Conservation (phyloP, 257 asterid species). For the Eustoma russellianum region DNA sequence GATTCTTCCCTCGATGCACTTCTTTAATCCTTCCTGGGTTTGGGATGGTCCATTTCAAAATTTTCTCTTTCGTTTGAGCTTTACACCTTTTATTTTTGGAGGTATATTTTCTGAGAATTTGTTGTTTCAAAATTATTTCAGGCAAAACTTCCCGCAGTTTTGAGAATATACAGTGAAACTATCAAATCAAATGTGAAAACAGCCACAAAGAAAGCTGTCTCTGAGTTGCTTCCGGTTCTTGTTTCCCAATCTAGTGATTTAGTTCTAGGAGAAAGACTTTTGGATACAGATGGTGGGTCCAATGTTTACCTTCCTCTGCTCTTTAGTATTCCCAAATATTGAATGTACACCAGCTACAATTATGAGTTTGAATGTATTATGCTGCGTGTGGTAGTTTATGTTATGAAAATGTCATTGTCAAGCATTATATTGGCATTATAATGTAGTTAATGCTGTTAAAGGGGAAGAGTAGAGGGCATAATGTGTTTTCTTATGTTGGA, state of each 20-base stretch:
- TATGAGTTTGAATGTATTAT: background rate
- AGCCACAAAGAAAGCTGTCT: slow-evolving; percentile 71
- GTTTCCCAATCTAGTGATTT: slow-evolving; percentile 44
- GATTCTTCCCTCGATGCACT: no score
- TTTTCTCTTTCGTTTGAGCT: no score
- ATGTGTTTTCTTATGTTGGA: background rate
- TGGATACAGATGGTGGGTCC: slow-evolving; percentile 68
- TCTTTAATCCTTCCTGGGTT: no score
- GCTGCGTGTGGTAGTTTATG: background rate
- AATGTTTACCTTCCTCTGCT: background rate
- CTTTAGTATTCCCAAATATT: background rate
- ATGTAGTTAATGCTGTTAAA: no score
- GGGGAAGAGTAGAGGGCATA: background rate
- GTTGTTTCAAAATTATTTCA: slow-evolving; percentile 16
- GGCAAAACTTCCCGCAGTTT: slow-evolving; percentile 92
- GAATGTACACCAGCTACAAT: background rate
- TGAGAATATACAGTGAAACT: slow-evolving; percentile 87
- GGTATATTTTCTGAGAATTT: background rate
- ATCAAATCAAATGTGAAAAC: slow-evolving; percentile 81
- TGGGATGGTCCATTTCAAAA: no score
- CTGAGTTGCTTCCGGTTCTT: slow-evolving; percentile 54
- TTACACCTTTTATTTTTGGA: no score
- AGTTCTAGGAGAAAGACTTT: slow-evolving; percentile 66
- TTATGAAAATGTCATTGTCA: background rate
- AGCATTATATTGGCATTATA: background rate